phyloP scores from a whole-genome alignment of 805 yeast species.

The Ascoidea tarda region DNA sequence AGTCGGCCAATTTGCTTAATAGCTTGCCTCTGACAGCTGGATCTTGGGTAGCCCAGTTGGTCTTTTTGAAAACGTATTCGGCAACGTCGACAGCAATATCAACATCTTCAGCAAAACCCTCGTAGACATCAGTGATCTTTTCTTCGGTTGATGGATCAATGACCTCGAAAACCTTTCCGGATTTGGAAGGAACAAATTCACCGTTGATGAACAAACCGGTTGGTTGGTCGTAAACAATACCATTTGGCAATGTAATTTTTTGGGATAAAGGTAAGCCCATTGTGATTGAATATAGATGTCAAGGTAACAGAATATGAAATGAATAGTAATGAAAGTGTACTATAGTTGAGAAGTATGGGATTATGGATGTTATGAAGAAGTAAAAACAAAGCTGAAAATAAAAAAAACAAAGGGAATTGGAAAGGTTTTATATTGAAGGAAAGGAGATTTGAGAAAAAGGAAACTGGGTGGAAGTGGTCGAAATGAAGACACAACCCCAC shows the following conservation, averaged over 20 bases:
- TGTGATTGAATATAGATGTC: slow-evolving; percentile 3
- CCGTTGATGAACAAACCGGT: slow-evolving; percentile 73
- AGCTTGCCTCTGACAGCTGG: slow-evolving; percentile 55
- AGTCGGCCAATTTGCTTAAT: slow-evolving; percentile 61
- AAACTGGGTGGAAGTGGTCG: too few relatives aligned
- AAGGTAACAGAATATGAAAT: too few relatives aligned
- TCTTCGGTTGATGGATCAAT: slow-evolving; percentile 67
- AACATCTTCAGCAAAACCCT: slow-evolving; percentile 64
- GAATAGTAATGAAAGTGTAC: too few relatives aligned
- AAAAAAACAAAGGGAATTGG: too few relatives aligned
- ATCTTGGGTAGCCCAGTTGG: slow-evolving; percentile 52
- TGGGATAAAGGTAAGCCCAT: slow-evolving; percentile 23
- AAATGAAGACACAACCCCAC: too few relatives aligned
- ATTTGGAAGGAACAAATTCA: slow-evolving; percentile 50
- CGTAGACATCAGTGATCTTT: slow-evolving; percentile 51
- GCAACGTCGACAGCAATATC: slow-evolving; percentile 84
- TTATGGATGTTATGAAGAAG: too few relatives aligned
- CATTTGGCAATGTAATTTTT: slow-evolving; percentile 55
- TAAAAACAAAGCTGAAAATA: too few relatives aligned
- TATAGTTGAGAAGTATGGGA: too few relatives aligned
- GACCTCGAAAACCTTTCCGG: slow-evolving; percentile 45
- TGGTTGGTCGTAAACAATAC: slow-evolving; percentile 62
- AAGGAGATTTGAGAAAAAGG: too few relatives aligned
- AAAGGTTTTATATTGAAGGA: too few relatives aligned
- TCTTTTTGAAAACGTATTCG: slow-evolving; percentile 50